Evolutionary conservation across 139 green algal species (phyloP).

Genomic region (Chlamydomonas sp.): DNA sequence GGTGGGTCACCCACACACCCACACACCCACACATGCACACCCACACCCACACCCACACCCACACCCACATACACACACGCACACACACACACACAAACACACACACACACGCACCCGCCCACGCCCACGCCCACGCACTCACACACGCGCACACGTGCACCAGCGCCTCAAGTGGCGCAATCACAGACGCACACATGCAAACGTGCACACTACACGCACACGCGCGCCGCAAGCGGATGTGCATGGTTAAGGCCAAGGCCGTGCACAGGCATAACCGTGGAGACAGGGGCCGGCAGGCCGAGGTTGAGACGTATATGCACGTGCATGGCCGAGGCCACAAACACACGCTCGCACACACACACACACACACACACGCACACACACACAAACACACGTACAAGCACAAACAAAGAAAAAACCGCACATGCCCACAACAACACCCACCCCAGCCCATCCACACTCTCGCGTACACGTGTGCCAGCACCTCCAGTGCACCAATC

Average conservation of each 20-base stretch:
- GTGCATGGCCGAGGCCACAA: background rate
- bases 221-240: background rate
- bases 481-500: constrained; percentile 62
- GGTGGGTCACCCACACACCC: too few relatives aligned
- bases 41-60: too few relatives aligned
- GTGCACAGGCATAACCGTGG: too few relatives aligned
- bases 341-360: constrained; percentile 2
- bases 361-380: background rate
- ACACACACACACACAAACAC: too few relatives aligned
- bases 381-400: background rate
- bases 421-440: background rate
- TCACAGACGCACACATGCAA: background rate
- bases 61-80: too few relatives aligned
- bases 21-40: too few relatives aligned
- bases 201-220: background rate
- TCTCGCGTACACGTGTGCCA: constrained; percentile 44
- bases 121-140: too few relatives aligned
- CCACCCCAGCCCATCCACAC: too few relatives aligned
- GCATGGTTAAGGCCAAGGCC: background rate
- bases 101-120: too few relatives aligned
- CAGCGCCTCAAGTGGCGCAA: background rate
- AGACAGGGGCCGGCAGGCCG: too few relatives aligned
- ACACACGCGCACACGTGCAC: background rate
- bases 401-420: too few relatives aligned
- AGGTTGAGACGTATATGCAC: background rate